A percentile compares a stretch with the other conserved stretches of the same genome.
phyloP scores from a whole-genome alignment of 169 alveolate genomes.

The Babesia ovis region DNA sequence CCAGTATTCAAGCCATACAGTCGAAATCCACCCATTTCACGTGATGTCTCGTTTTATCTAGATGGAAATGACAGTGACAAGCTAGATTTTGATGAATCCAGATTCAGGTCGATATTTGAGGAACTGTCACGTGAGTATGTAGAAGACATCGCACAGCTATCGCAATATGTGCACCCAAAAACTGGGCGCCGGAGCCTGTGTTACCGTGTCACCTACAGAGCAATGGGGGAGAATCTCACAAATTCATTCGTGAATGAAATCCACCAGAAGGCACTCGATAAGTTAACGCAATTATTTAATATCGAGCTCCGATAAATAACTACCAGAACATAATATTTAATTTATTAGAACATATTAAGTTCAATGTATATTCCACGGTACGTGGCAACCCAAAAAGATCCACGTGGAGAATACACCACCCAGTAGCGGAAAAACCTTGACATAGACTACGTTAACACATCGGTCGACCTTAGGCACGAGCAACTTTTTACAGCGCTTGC shows the following conservation, averaged over 20 bases:
- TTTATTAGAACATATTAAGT: not conserved
- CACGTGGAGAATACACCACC: slow-evolving; percentile 79
- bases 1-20: slow-evolving; percentile 70
- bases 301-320: slow-evolving; percentile 19
- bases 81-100: slow-evolving; percentile 10
- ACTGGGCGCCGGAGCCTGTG: slow-evolving; percentile 56
- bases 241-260: slow-evolving; percentile 69
- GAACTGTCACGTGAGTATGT: slow-evolving; percentile 50
- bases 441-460: slow-evolving; percentile 69
- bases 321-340: not conserved
- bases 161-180: slow-evolving; percentile 34
- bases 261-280: slow-evolving; percentile 45
- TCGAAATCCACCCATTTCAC: slow-evolving; percentile 70
- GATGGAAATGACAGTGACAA: slow-evolving; percentile 26
- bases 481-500: slow-evolving; percentile 74
- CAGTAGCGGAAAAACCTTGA: slow-evolving; percentile 75
- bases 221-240: slow-evolving; percentile 74
- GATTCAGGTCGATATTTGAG: slow-evolving; percentile 14
- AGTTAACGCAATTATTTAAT: slow-evolving; percentile 6
- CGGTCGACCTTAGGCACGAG: slow-evolving; percentile 79
- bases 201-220: slow-evolving; percentile 74
- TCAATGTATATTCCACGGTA: slow-evolving; percentile 57
- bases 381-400: slow-evolving; percentile 73
- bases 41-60: slow-evolving; percentile 75
- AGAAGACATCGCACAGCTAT: slow-evolving; percentile 36